These are phyloP conservation scores for Stachybotrys chlorohalonatus DNA, from an alignment of 2,329 filamentous ascomycete genomes.

Conservation along the genomic window DNA sequence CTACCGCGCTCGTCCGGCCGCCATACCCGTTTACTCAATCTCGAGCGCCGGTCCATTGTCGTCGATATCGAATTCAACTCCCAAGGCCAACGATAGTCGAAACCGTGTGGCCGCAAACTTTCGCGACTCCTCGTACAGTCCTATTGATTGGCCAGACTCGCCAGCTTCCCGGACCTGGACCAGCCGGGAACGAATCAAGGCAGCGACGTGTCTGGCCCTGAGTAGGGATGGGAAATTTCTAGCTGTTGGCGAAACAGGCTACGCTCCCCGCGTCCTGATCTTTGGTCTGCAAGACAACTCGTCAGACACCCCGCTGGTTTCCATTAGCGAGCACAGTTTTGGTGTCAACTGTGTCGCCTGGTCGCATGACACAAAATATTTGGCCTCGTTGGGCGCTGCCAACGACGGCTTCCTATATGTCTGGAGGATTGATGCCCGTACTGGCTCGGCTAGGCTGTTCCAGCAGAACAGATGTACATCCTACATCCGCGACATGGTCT, in stretches of 20 bases:
- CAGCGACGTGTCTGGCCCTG: conserved; percentile 81
- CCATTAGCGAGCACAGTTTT: conserved; percentile 81
- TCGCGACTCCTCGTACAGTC: conserved; percentile 38
- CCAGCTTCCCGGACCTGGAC: conserved; percentile 67
- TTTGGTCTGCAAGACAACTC: conserved; percentile 77
- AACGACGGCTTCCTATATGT: conserved; percentile 94
- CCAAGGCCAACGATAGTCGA: conserved; percentile 55
- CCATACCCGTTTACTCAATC: conserved; percentile 54
- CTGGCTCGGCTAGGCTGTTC: conserved; percentile 69
- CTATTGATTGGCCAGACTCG: conserved; percentile 52
- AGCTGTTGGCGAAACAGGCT: conserved; percentile 91
- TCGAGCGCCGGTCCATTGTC: conserved; percentile 41
- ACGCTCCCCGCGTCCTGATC: conserved; percentile 82
- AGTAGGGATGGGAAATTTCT: conserved; percentile 81
- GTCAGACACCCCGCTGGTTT: conserved; percentile 73
- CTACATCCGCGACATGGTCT: conserved; percentile 75
- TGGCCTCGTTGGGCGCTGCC: conserved; percentile 78
- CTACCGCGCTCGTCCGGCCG: conserved; percentile 76
- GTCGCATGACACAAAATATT: conserved; percentile 74
- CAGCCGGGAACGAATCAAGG: conserved; percentile 86
- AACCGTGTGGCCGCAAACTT: conserved; percentile 40
- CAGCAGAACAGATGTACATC: conserved; percentile 89
- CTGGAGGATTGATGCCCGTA: conserved; percentile 79
- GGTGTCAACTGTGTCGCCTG: conserved; percentile 85
- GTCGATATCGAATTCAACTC: conserved; percentile 41